Base-by-base conservation (phyloP, 2,329 filamentous ascomycete species). In the Xylariaceae sp. region DNA sequence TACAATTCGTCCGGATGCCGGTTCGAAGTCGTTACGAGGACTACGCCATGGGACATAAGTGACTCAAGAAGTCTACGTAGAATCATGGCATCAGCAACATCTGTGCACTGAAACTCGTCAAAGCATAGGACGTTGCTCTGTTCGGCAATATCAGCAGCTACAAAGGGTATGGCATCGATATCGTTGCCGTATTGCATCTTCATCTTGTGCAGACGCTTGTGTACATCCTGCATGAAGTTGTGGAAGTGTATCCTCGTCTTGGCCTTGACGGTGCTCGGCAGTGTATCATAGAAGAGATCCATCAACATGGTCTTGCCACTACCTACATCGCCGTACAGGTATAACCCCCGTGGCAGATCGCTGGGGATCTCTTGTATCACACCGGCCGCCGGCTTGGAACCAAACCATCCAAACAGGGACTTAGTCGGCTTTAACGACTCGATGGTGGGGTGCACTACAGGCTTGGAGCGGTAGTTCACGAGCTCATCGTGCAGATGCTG, bases 251-350 rank as follows among this genome's bases (percentile, higher is more conserved):
- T 97, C 52, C 94, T 83, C 51, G 88, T 95, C 78, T 96, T 97
- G 37, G 86, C 85, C 59, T 80, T 82, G 65, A 97, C 92, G 61
- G 88, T 88, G 13, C 78, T 73, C 0, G 94, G 94, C 18, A 97
- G 78, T 0, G 93, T 97, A 65, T 97, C 92, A 77, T 92, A 96
- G 74, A 97, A 97, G 53, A 99, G 80, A 72, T 99, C 93, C 94
- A 99, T 99, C 71, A 99, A 80, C 94, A 99, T 99, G 2, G 94
- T 99, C 81, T 99, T 99, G 63, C 94, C 94, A 69, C 91, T 95
- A 47, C 94, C 94, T 1, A 99, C 94, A 73, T 99, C 94, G 60
- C 94, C 94, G 70, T 90, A 97, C 73, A 99, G 88, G 74, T 99
- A 99, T 37, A 99, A 76, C 0, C 94, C 94, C 65, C 90, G 88